phyloP scores from a whole-genome alignment of 2,329 filamentous ascomycete genomes.

The Aureobasidium sp. region DNA sequence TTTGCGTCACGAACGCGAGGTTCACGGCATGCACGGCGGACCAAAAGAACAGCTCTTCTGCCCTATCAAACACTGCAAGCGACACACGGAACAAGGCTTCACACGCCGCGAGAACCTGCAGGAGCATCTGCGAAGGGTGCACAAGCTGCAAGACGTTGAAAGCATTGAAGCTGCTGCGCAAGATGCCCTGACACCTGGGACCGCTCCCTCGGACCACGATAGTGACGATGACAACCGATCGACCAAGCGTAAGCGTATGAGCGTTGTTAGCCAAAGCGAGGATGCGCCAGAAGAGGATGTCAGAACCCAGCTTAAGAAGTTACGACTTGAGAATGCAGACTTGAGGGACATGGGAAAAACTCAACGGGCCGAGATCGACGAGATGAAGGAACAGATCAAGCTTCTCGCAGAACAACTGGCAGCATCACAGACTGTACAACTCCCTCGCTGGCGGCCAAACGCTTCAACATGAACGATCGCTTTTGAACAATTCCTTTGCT shows the following conservation, averaged over 20 bases:
- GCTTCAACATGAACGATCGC: background rate
- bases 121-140: conserved; percentile 87
- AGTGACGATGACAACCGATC: conserved; percentile 7
- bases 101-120: conserved; percentile 90
- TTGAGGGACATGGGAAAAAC: background rate
- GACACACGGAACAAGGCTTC: conserved; percentile 72
- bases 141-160: conserved; percentile 34
- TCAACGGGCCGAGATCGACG: background rate
- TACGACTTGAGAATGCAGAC: conserved; percentile 34
- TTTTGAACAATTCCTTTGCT: background rate
- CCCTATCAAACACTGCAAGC: conserved; percentile 71
- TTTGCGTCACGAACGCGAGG: conserved; percentile 83
- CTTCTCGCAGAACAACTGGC: background rate
- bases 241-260: conserved; percentile 11
- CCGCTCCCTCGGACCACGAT: conserved; percentile 18
- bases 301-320: conserved; percentile 31
- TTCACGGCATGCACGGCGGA: conserved; percentile 83
- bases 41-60: conserved; percentile 84
- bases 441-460: background rate
- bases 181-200: conserved; percentile 18
- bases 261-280: conserved; percentile 2
- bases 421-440: background rate
- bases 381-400: background rate
- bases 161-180: conserved; percentile 10
- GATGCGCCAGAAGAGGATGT: conserved; percentile 26